Evolutionary conservation across 257 asterid genomes (phyloP), one percentile per base, ranked within the genome.

Genomic region (Euphrasia confusa): DNA sequence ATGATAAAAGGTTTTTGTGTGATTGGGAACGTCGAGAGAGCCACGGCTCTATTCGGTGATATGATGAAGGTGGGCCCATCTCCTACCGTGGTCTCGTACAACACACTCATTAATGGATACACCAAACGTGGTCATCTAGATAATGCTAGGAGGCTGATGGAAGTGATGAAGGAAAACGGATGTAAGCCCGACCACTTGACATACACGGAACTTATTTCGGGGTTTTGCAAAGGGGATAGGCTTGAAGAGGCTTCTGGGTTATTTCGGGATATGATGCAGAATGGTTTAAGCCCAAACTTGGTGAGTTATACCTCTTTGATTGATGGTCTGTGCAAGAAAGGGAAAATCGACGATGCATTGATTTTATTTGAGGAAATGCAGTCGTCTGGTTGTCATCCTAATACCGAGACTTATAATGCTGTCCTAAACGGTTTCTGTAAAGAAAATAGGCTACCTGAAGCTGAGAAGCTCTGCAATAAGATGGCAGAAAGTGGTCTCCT

Each of bases 251-350:
- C 97, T 71, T 81, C 78, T 54, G 71, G 66, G 33, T 71, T 88
- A 35, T 91, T 88, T 37, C 74, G 78, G 62, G 95, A 88, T 78
- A 91, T 91, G 98, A 77, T 67, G 66, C 77, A 73, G 67, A 72
- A 58, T 64, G 95, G 95, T 63, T 74, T 91, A 83, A 76, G 73
- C 78, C 98, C 97, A 33, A 88, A 86, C 75, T 67, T 68, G 64
- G 84, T 86, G 18, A 80, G 74, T 77, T 81, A 88, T 61, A 83
- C 86, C 52, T 52, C 90, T 66, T 58, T 91, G 70, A 88, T 91
- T 58, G 90, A 86, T 70, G 96, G 95, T 61, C 75, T 86, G 13
- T 81, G 95, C 77, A 86, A 86, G 84, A 75, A 80, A 68, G 96
- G 84, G 71, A 79, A 83, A 75, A 75, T 81, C 65, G 90, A 88